Percentiles rank a stretch among this genome's conserved stretches.
Evolutionary conservation across 768 basidiomycete species (phyloP).

Genomic region (Chalciporus pseudorubinellus): DNA sequence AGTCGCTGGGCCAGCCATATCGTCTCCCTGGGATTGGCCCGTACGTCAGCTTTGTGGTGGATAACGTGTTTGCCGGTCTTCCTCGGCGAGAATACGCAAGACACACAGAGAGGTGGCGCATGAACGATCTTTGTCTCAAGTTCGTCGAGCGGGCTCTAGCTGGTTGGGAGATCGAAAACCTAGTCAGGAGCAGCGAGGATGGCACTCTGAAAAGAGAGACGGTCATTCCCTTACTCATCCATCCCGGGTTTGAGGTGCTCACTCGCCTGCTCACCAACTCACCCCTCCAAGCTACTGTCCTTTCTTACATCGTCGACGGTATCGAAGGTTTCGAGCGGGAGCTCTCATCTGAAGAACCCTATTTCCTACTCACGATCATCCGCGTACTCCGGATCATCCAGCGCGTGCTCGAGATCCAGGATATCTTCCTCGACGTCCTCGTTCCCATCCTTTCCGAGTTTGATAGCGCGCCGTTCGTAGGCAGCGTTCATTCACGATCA

Average conservation of each 20-base stretch:
- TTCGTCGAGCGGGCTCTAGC: conserved; percentile 85
- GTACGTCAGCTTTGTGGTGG: conserved; percentile 83
- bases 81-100: conserved; percentile 70
- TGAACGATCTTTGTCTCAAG: conserved; percentile 79
- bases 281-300: conserved; percentile 66
- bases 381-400: conserved; percentile 80
- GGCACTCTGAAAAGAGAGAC: conserved; percentile 47
- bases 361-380: conserved; percentile 71
- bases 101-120: conserved; percentile 79
- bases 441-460: conserved; percentile 73
- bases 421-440: conserved; percentile 85
- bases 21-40: conserved; percentile 78
- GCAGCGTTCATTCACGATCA: conserved; percentile 58
- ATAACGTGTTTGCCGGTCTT: conserved; percentile 83
- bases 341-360: conserved; percentile 64
- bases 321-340: conserved; percentile 73
- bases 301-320: conserved; percentile 81
- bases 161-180: conserved; percentile 73
- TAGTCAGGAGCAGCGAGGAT: conserved; percentile 61
- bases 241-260: conserved; percentile 88
- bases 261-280: conserved; percentile 73
- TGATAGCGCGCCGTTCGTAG: conserved; percentile 52
- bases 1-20: conserved; percentile 76
- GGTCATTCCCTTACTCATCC: conserved; percentile 56
- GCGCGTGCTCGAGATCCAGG: conserved; percentile 81